These are phyloP conservation scores for Angophora floribunda DNA, from an alignment of 345 rosid genomes.

Conservation along the genomic window DNA sequence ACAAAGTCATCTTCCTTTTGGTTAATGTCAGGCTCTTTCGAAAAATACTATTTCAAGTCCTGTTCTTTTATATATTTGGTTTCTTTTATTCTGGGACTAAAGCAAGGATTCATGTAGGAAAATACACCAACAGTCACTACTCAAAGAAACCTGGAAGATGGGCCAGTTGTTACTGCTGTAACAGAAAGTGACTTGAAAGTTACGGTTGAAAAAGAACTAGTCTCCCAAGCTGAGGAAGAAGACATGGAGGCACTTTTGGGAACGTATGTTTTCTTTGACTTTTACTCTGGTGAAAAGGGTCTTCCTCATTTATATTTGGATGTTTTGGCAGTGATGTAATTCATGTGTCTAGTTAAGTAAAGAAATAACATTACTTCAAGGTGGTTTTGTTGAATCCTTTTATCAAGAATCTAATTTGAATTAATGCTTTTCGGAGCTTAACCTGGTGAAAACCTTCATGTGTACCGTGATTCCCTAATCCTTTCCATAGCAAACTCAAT, in stretches of 20 bases:
- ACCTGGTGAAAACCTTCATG: not conserved
- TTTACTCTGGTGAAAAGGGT: not conserved
- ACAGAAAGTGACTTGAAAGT: conserved; percentile 75
- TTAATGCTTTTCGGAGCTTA: not conserved
- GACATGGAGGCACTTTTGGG: conserved; percentile 98
- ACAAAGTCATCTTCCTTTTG: not conserved
- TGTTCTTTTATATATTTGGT: not conserved
- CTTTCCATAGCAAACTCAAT: not conserved
- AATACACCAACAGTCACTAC: conserved; percentile 65
- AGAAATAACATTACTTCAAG: not conserved
- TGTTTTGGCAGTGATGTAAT: not conserved
- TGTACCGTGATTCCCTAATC: not conserved
- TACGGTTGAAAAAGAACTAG: conserved; percentile 89
- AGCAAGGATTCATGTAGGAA: conserved; percentile 35
- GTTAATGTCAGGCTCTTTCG: not conserved
- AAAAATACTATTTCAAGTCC: not conserved
- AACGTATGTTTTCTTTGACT: conserved; percentile 48
- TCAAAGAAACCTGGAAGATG: conserved; percentile 52
- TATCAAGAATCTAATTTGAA: not conserved
- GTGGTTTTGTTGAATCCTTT: not conserved
- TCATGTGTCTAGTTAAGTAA: not conserved
- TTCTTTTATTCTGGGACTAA: not conserved
- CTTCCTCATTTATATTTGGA: not conserved
- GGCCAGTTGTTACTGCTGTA: conserved; percentile 52
- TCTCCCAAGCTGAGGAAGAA: conserved; percentile 98